phyloP scores from a whole-genome alignment of 768 basidiomycete genomes.

The Phaeotremella skinneri region DNA sequence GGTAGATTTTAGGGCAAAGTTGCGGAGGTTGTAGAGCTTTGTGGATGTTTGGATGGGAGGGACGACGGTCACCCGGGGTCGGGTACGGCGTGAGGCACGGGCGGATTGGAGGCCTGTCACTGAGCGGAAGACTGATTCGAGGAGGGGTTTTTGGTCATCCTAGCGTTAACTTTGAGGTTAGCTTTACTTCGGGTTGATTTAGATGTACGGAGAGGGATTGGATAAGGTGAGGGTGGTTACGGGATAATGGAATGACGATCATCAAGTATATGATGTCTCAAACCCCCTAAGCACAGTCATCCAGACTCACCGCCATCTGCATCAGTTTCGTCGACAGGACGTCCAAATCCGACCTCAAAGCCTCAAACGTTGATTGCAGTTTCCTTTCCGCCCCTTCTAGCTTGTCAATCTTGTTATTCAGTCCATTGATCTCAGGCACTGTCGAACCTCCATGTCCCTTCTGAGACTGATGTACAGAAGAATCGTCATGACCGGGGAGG shows the following conservation, averaged over 20 bases:
- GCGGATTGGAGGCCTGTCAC: slow-evolving; percentile 4
- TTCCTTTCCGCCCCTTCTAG: slow-evolving; percentile 18
- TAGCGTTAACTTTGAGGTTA: background rate
- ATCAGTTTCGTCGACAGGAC: slow-evolving; percentile 14
- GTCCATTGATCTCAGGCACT: slow-evolving; percentile 8
- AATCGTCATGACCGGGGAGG: slow-evolving; percentile 8
- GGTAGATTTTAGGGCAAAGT: background rate
- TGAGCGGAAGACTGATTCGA: slow-evolving; percentile 17
- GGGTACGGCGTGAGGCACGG: background rate
- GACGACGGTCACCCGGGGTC: background rate
- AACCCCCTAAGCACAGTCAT: slow-evolving; percentile 10
- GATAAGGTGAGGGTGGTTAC: slow-evolving; percentile 1
- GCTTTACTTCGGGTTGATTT: background rate
- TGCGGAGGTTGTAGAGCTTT: too few relatives aligned
- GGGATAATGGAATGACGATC: slow-evolving; percentile 8
- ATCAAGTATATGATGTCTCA: slow-evolving; percentile 5
- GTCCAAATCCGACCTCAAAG: slow-evolving; percentile 22
- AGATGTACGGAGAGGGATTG: background rate
- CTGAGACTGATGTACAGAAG: background rate
- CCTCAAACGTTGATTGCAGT: slow-evolving; percentile 27
- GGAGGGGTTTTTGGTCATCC: slow-evolving; percentile 14
- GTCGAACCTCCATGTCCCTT: background rate
- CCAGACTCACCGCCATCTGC: slow-evolving; percentile 23
- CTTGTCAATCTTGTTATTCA: slow-evolving; percentile 22
- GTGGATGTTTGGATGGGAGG: background rate